Evolutionary conservation across 139 green algal genomes (phyloP), one percentile per base, ranked within the genome.

Genomic region (Coccomyxa sp.): DNA sequence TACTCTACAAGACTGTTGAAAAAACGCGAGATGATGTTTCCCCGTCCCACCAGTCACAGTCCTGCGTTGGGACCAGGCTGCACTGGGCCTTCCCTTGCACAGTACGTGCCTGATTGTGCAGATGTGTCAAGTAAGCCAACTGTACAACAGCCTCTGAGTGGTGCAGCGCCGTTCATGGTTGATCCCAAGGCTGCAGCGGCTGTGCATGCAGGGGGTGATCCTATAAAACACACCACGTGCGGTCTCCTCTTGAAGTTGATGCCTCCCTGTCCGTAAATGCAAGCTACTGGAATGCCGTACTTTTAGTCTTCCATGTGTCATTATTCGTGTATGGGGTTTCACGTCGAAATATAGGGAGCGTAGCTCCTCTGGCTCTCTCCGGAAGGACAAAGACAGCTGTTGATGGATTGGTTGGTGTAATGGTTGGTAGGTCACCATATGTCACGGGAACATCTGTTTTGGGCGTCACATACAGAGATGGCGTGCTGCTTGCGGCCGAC

Each of bases 391-490:
- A 74, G 66, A 30, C 21, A 23, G 21, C 23, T 74, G 66, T 30
- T 31, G 14, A 38, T 30, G 17, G 25, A 11, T 28, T n/a, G 28
- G 51, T 18, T 76, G 25, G 11, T 85, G 68, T 93, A n/a, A n/a
- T n/a, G n/a, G n/a, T n/a, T n/a, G n/a, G n/a, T n/a, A 98, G 93
- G 82, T 92, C 93, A 67, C 96, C 95, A 13, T 98, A 97, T 81
- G 97, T 99, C 13, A 99, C 96, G 0, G 97, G 97, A 28, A 97
- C 97, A 0, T 97, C 92, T 57, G 95, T 99, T 67, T 87, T 99
- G 15, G 97, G 86, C 23, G 84, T 99, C 58, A 98, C 95, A 58
- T 99, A 97, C 90, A 96, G 96, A 76, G 97, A 96, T 84, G 97
- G 97, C 45, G 92, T 99, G 13, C 85, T 99, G 82, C 87, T 99